Conservation (phyloP, 257 asterid species). For the Solanum pinnatisectum region DNA sequence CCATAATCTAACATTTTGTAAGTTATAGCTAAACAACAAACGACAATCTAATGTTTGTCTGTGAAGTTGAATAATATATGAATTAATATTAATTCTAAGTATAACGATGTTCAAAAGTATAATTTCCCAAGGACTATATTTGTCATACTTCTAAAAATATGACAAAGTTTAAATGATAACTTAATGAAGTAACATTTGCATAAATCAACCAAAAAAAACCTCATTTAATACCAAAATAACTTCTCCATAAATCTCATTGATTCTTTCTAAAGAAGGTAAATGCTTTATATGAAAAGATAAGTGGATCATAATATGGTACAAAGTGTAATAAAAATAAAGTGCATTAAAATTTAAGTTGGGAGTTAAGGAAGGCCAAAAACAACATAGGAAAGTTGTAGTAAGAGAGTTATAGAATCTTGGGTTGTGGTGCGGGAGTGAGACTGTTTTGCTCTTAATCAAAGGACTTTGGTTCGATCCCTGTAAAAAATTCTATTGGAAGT, state of each 20-base stretch:
- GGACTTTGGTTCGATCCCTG: accelerated
- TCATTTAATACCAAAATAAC: not conserved
- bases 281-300: not conserved
- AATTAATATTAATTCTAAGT: not conserved
- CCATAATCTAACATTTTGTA: not conserved
- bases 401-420: not conserved
- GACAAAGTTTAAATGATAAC: not conserved
- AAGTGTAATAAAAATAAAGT: not conserved
- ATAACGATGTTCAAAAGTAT: not conserved
- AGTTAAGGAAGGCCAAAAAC: not conserved
- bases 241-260: not conserved
- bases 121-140: not conserved
- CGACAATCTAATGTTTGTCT: not conserved
- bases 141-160: not conserved
- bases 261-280: not conserved
- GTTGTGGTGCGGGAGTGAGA: not conserved
- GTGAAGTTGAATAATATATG: not conserved
- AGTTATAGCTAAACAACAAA: not conserved
- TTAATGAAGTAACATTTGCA: not conserved
- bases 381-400: not conserved
- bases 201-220: not conserved
- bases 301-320: not conserved
- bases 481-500: accelerated
- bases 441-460: accelerated
- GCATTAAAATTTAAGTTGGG: conserved; percentile 2